A percentile compares a stretch with the other conserved stretches of the same genome.
Conservation (phyloP, 108 stramenopile species). For the Discostella pseudostelligera region DNA sequence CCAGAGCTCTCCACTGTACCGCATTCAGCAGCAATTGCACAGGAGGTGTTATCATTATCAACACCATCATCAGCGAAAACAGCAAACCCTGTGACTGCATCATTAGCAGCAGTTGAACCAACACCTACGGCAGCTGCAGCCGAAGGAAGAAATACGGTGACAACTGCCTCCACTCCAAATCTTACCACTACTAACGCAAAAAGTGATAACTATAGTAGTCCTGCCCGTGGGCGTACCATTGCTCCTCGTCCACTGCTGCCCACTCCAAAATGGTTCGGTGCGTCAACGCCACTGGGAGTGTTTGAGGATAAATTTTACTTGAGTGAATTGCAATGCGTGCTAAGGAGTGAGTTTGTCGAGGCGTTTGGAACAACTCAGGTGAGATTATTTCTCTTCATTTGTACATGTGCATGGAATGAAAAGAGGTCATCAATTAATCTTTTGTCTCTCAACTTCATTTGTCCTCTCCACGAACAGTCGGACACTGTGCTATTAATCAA, state of each 20-base stretch:
- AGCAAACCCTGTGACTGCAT: too few relatives aligned
- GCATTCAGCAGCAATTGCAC: too few relatives aligned
- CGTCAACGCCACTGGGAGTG: slow-evolving; percentile 65
- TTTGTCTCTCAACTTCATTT: slow-evolving; percentile 1
- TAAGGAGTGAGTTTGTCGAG: slow-evolving; percentile 80
- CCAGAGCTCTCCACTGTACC: neutral
- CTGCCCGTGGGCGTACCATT: neutral
- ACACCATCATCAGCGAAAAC: too few relatives aligned
- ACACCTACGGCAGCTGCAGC: neutral
- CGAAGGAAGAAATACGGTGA: neutral
- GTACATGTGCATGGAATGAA: neutral
- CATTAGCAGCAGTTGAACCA: neutral
- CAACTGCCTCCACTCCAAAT: neutral
- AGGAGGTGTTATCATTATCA: too few relatives aligned
- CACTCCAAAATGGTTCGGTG: slow-evolving; percentile 53
- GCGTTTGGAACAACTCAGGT: slow-evolving; percentile 75
- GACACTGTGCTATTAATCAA: slow-evolving; percentile 78
- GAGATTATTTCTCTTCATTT: slow-evolving; percentile 2
- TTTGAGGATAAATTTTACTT: slow-evolving; percentile 85
- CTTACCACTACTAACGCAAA: neutral
- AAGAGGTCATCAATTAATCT: neutral
- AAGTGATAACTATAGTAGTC: neutral
- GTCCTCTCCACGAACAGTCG: slow-evolving; percentile 1
- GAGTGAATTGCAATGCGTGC: slow-evolving; percentile 79
- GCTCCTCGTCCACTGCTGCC: slow-evolving; percentile 23